A percentile compares a stretch with the other conserved stretches of the same genome.
These are phyloP conservation scores for Termitomyces sp. DNA, from an alignment of 768 basidiomycete species.

Conservation along the genomic window DNA sequence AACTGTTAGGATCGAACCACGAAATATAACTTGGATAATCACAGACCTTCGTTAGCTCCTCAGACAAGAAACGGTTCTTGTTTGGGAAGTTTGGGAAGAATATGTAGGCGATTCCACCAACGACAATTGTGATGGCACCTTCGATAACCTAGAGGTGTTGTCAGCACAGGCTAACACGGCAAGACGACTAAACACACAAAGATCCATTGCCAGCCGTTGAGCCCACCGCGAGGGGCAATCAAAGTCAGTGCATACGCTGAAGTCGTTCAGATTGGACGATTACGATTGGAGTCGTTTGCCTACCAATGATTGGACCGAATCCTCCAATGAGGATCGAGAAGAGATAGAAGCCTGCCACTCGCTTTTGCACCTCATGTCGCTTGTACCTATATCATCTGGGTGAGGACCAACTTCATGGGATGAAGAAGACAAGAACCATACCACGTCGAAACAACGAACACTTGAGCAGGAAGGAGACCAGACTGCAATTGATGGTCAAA, in stretches of 20 bases:
- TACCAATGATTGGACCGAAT: conserved; percentile 25
- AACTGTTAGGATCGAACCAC: conserved; percentile 1
- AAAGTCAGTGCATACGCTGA: conserved; percentile 16
- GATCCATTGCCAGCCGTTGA: conserved; percentile 27
- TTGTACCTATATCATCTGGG: conserved; percentile 25
- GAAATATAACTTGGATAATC: background rate
- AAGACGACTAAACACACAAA: conserved; percentile 17
- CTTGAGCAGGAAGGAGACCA: conserved; percentile 39
- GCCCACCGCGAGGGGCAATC: conserved; percentile 14
- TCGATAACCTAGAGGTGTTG: conserved; percentile 21
- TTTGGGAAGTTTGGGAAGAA: conserved; percentile 26
- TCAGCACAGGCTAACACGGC: background rate
- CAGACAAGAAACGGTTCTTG: conserved; percentile 29
- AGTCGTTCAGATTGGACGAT: background rate
- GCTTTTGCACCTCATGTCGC: conserved; percentile 41
- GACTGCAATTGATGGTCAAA: conserved; percentile 22
- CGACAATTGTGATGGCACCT: conserved; percentile 22
- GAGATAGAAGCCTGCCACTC: conserved; percentile 30
- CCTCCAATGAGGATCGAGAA: conserved; percentile 29
- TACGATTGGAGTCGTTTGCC: background rate
- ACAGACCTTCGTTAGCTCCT: conserved; percentile 31
- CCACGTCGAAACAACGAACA: conserved; percentile 41
- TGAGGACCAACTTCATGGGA: background rate
- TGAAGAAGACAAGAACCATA: conserved; percentile 1
- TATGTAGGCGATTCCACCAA: conserved; percentile 20